phyloP scores from a whole-genome alignment of 2,329 filamentous ascomycete genomes.

The Sclerotiophoma versabilis region DNA sequence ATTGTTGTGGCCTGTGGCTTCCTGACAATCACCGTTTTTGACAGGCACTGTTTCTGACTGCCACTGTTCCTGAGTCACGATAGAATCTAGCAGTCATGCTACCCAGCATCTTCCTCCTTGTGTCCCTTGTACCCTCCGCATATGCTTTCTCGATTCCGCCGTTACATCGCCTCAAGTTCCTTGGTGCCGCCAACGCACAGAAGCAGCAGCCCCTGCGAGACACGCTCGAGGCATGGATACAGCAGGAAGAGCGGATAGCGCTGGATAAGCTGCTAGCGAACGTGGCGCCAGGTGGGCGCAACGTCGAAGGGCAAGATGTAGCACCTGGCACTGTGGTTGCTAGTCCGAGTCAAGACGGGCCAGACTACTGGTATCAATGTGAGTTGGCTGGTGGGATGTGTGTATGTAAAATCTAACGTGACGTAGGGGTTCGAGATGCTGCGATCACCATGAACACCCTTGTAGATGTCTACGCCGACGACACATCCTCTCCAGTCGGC shows the following conservation, averaged over 20 bases:
- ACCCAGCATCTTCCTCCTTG: constrained; percentile 21
- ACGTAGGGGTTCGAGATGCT: constrained; percentile 53
- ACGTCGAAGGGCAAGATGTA: constrained; percentile 44
- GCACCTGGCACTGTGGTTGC: constrained; percentile 53
- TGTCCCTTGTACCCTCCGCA: constrained; percentile 26
- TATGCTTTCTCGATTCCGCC: constrained; percentile 43
- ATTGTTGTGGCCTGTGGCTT: neutral
- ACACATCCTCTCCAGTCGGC: constrained; percentile 36
- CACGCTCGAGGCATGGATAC: constrained; percentile 47
- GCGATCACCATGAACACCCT: constrained; percentile 53
- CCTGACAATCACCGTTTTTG: neutral
- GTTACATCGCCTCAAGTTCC: constrained; percentile 25
- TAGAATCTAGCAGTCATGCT: neutral
- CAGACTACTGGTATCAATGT: constrained; percentile 57
- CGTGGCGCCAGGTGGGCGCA: constrained; percentile 51
- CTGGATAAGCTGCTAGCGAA: constrained; percentile 52
- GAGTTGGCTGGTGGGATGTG: neutral
- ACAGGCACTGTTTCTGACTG: neutral
- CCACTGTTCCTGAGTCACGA: too few relatives aligned
- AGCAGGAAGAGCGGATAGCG: constrained; percentile 45
- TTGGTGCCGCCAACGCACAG: constrained; percentile 24
- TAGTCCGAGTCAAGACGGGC: constrained; percentile 50
- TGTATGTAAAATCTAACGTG: constrained; percentile 7
- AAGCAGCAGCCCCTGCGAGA: constrained; percentile 36
- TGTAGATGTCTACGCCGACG: constrained; percentile 49